A percentile compares a stretch with the other conserved stretches of the same genome.
These are phyloP conservation scores for Ceratocystis destructans DNA, from an alignment of 2,329 filamentous ascomycete genomes.

Conservation along the genomic window DNA sequence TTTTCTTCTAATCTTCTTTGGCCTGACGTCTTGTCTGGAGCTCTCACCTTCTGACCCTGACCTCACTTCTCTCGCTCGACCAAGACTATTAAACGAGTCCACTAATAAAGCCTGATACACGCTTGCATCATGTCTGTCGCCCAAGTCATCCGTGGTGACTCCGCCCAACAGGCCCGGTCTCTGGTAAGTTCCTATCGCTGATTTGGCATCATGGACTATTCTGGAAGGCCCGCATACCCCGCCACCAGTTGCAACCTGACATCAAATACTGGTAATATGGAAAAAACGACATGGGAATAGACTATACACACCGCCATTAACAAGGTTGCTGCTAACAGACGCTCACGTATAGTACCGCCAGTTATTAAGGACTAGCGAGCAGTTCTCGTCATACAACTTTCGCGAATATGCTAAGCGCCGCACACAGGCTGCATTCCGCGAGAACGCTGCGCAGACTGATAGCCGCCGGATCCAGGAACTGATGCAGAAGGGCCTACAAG, in stretches of 20 bases:
- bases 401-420: slow-evolving; percentile 87
- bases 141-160: slow-evolving; percentile 35
- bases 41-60: not conserved
- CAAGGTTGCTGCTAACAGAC: not conserved
- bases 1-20: not conserved
- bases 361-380: slow-evolving; percentile 67
- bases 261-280: too few species aligned
- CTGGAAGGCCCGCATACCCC: not conserved
- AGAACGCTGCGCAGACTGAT: slow-evolving; percentile 61
- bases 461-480: slow-evolving; percentile 69
- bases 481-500: slow-evolving; percentile 74
- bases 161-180: slow-evolving; percentile 44
- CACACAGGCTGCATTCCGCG: slow-evolving; percentile 80
- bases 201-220: not conserved
- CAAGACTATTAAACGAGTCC: not conserved
- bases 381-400: slow-evolving; percentile 95
- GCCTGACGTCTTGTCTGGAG: slow-evolving; percentile 4
- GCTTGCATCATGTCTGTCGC: slow-evolving; percentile 28
- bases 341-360: slow-evolving; percentile 61
- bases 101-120: not conserved
- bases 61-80: not conserved
- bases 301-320: not conserved
- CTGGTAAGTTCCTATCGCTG: slow-evolving; percentile 32
- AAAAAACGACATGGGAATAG: not conserved
- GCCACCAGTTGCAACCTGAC: not conserved